Conservation (phyloP, 176 grass and related monocot genomes). For the Paspalum notatum region DNA sequence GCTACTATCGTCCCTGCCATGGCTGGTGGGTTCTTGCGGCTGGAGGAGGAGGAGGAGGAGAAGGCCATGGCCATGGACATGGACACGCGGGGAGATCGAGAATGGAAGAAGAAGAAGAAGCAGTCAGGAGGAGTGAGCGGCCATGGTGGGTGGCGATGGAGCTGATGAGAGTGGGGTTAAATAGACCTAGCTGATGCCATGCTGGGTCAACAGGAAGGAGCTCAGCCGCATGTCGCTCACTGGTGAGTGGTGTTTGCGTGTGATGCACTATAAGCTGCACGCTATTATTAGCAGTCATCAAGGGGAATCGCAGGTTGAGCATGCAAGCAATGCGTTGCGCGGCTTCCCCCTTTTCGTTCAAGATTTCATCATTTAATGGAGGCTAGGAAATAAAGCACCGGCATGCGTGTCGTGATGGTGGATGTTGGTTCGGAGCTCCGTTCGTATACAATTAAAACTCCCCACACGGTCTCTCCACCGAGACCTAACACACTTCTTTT, state of each 20-base stretch:
- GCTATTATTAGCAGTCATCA: slow-evolving; percentile 30
- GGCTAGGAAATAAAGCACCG: too few relatives aligned
- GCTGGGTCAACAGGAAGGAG: background rate
- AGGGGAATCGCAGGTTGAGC: slow-evolving; percentile 4
- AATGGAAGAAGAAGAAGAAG: too few relatives aligned
- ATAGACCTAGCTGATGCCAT: background rate
- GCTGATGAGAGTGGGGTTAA: background rate
- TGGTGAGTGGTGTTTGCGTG: slow-evolving; percentile 23
- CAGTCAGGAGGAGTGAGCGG: background rate
- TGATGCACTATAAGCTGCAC: slow-evolving; percentile 1
- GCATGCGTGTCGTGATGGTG: background rate
- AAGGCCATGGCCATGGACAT: slow-evolving; percentile 24
- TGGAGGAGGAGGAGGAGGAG: background rate
- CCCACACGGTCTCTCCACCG: background rate
- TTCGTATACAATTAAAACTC: background rate
- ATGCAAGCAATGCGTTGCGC: background rate
- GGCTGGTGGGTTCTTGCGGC: background rate
- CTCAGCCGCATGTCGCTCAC: background rate
- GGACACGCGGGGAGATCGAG: background rate
- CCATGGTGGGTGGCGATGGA: background rate
- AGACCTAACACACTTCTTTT: background rate
- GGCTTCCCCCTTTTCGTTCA: background rate
- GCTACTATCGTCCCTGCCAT: background rate
- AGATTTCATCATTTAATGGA: background rate
- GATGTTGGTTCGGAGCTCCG: background rate